Evolutionary conservation across 129 eudicot genomes (phyloP).

Genomic region (Glebionis coronaria): DNA sequence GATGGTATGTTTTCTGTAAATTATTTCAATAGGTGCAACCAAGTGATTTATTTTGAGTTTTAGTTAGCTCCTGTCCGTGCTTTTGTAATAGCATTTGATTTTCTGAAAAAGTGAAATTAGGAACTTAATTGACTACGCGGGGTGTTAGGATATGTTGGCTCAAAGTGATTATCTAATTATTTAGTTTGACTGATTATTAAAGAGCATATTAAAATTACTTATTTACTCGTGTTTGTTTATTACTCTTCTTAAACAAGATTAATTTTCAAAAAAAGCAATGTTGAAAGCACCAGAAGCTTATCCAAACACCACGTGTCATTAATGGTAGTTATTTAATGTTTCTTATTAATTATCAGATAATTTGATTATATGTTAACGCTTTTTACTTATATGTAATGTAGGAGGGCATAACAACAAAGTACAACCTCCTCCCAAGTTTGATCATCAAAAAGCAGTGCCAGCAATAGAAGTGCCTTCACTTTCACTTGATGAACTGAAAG

Average conservation of each 20-base stretch:
- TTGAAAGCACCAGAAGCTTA: neutral
- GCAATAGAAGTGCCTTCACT: constrained; percentile 71
- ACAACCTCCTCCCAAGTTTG: too few relatives aligned
- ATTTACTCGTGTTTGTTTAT: neutral
- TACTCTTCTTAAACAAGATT: neutral
- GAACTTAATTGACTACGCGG: too few relatives aligned
- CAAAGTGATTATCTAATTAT: constrained; percentile 6
- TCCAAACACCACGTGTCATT: too few relatives aligned
- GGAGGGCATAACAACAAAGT: too few relatives aligned
- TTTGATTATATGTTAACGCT: too few relatives aligned
- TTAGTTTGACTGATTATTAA: neutral
- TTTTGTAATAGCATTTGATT: too few relatives aligned
- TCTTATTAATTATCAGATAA: too few relatives aligned
- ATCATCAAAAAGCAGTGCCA: constrained; percentile 38
- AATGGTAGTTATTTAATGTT: too few relatives aligned
- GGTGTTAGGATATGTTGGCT: neutral
- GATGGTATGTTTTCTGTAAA: constrained; percentile 43
- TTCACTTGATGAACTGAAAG: constrained; percentile 75
- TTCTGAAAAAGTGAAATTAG: neutral
- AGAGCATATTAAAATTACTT: neutral
- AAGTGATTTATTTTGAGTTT: too few relatives aligned
- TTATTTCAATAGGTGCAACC: neutral
- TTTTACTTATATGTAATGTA: too few relatives aligned
- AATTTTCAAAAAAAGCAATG: neutral
- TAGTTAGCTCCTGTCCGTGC: too few relatives aligned